phyloP scores from a whole-genome alignment of 2,329 filamentous ascomycete species.

The Penicillium sp. region DNA sequence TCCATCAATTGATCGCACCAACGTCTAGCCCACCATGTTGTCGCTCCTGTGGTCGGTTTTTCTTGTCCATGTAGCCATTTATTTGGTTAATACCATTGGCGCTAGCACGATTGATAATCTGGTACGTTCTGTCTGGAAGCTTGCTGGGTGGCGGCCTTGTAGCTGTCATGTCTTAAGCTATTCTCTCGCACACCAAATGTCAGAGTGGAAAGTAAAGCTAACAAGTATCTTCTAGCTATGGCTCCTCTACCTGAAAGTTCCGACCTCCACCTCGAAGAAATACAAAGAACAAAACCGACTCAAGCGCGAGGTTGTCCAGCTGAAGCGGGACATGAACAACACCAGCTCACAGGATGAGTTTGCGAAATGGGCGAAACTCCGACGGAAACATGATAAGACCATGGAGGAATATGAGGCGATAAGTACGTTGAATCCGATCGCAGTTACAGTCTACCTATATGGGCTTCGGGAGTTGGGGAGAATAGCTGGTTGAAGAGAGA shows the following conservation, averaged over 20 bases:
- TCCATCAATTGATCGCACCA: too few relatives aligned
- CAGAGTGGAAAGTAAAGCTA: too few relatives aligned
- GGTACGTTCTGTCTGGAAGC: too few relatives aligned
- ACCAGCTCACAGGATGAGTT: constrained; percentile 97
- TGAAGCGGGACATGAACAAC: constrained; percentile 72
- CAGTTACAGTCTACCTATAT: too few relatives aligned
- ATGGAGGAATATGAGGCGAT: constrained; percentile 73
- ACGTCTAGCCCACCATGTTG: constrained; percentile 64
- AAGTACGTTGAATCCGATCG: constrained; percentile 60
- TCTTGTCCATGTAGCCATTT: constrained; percentile 67
- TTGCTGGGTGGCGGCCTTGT: too few relatives aligned
- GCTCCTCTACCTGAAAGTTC: constrained; percentile 69
- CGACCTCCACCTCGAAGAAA: constrained; percentile 60
- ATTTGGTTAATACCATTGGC: constrained; percentile 78
- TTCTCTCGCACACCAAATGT: constrained; percentile 9
- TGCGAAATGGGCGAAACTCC: constrained; percentile 63
- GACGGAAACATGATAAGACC: constrained; percentile 59
- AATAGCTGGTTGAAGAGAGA: too few relatives aligned
- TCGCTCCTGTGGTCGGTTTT: constrained; percentile 75
- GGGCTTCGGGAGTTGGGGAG: too few relatives aligned
- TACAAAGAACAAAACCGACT: constrained; percentile 59
- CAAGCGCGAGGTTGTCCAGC: constrained; percentile 67
- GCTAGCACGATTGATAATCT: constrained; percentile 58
- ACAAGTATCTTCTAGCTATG: too few relatives aligned
- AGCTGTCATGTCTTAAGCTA: constrained; percentile 27